Evolutionary conservation across 2,329 filamentous ascomycete species (phyloP).

Genomic region (Stachybotrys elegans): DNA sequence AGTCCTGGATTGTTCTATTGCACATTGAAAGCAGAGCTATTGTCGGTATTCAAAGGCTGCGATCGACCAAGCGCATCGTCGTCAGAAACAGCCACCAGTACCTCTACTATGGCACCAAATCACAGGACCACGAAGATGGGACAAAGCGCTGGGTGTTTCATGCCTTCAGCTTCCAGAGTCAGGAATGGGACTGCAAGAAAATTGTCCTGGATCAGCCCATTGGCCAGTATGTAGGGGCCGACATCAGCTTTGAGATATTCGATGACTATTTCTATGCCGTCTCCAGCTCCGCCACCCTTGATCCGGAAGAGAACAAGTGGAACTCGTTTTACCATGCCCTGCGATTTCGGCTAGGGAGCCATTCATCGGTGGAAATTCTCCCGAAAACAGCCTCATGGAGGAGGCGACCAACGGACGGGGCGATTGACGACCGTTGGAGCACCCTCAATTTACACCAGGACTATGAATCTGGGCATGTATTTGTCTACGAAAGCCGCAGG

Average conservation of each 20-base stretch:
- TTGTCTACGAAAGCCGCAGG: conserved; percentile 62
- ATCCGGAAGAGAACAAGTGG: conserved; percentile 60
- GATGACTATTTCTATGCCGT: conserved; percentile 63
- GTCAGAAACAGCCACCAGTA: conserved; percentile 58
- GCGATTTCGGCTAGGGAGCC: conserved; percentile 50
- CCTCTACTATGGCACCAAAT: conserved; percentile 64
- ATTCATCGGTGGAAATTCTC: conserved; percentile 35
- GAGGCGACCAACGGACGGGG: conserved; percentile 62
- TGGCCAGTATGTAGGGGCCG: conserved; percentile 60
- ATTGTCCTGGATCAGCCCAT: conserved; percentile 53
- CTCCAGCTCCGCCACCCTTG: conserved; percentile 59
- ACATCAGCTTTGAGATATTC: conserved; percentile 68
- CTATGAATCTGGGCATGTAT: conserved; percentile 50
- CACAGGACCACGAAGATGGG: conserved; percentile 45
- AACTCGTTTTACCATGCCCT: conserved; percentile 65
- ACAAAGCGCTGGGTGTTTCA: conserved; percentile 59
- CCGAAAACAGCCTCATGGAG: conserved; percentile 47
- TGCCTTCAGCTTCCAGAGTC: conserved; percentile 41
- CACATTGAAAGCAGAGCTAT: conserved; percentile 36
- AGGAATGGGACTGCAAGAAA: conserved; percentile 34
- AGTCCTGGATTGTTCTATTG: conserved; percentile 47
- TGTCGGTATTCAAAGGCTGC: conserved; percentile 34
- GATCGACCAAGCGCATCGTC: conserved; percentile 54
- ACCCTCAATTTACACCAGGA: conserved; percentile 58
- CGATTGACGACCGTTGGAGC: conserved; percentile 71